Evolutionary conservation across 106 monocot genomes (phyloP).

Genomic region (Agapanthus africanus): DNA sequence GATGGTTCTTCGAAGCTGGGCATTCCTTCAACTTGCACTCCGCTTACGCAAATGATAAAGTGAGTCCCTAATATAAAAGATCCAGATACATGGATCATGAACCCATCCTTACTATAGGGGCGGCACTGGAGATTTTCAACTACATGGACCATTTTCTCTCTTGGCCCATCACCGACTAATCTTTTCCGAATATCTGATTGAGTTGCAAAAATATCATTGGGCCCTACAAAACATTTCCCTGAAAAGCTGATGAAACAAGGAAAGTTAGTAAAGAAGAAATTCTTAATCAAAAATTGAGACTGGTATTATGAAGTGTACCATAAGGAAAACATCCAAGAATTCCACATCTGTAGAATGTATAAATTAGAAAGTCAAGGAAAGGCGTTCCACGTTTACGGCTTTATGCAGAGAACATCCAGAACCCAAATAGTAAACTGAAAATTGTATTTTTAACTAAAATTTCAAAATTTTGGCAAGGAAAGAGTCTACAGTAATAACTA

Average conservation of each 20-base stretch:
- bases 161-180: constrained; percentile 45
- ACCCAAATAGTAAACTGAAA: too few species aligned
- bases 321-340: too few species aligned
- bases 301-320: too few species aligned
- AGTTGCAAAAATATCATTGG: constrained; percentile 50
- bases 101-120: constrained; percentile 29
- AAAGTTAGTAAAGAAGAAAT: background rate
- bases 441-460: too few species aligned
- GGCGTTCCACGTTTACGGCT: too few species aligned
- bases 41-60: constrained; percentile 76
- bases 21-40: constrained; percentile 85
- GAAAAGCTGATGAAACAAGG: constrained; percentile 51
- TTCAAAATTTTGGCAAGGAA: too few species aligned
- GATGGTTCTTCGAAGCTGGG: constrained; percentile 50
- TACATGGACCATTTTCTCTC: constrained; percentile 79
- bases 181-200: constrained; percentile 58
- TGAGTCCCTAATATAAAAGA: constrained; percentile 76
- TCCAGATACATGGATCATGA: constrained; percentile 70
- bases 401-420: too few species aligned
- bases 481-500: too few species aligned
- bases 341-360: too few species aligned
- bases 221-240: constrained; percentile 44
- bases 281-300: too few species aligned
- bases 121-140: constrained; percentile 94
- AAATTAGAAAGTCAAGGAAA: too few species aligned